A percentile compares a stretch with the other conserved stretches of the same genome.
Conservation (phyloP, 148 eudicot genomes). For the Cornus florida region DNA sequence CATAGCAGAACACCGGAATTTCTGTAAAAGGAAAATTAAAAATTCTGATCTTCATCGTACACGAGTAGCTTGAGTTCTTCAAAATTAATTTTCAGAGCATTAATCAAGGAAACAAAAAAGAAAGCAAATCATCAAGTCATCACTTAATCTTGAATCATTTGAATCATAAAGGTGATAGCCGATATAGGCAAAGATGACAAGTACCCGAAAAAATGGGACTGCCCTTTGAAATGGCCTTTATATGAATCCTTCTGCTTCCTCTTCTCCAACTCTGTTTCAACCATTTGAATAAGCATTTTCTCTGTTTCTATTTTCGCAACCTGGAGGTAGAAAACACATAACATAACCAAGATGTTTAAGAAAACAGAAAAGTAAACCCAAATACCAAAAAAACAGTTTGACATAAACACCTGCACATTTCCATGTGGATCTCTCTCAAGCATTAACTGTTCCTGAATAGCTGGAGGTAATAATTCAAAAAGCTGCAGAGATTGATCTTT, state of each 20-base stretch:
- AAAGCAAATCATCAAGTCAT: background rate
- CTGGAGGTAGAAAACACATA: slow-evolving; percentile 30
- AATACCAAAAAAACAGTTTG: background rate
- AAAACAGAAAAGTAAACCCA: background rate
- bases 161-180: background rate
- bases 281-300: slow-evolving; percentile 99
- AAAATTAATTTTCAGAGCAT: background rate
- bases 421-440: slow-evolving; percentile 98
- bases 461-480: slow-evolving; percentile 76
- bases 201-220: slow-evolving; percentile 98
- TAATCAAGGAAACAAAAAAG: too few relatives aligned
- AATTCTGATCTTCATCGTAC: slow-evolving; percentile 5
- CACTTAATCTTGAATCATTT: background rate
- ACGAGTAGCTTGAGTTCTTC: background rate
- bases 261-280: slow-evolving; percentile 80
- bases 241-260: slow-evolving; percentile 66
- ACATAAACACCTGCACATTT: slow-evolving; percentile 71
- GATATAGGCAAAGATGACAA: background rate
- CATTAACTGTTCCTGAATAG: slow-evolving; percentile 92
- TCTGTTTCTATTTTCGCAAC: slow-evolving; percentile 98
- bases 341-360: background rate
- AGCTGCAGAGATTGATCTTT: slow-evolving; percentile 54
- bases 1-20: background rate
- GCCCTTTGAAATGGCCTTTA: slow-evolving; percentile 73
- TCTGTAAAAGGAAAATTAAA: background rate